These are phyloP conservation scores for Colletotrichum brevisporum DNA, from an alignment of 2,329 filamentous ascomycete genomes.

Conservation along the genomic window DNA sequence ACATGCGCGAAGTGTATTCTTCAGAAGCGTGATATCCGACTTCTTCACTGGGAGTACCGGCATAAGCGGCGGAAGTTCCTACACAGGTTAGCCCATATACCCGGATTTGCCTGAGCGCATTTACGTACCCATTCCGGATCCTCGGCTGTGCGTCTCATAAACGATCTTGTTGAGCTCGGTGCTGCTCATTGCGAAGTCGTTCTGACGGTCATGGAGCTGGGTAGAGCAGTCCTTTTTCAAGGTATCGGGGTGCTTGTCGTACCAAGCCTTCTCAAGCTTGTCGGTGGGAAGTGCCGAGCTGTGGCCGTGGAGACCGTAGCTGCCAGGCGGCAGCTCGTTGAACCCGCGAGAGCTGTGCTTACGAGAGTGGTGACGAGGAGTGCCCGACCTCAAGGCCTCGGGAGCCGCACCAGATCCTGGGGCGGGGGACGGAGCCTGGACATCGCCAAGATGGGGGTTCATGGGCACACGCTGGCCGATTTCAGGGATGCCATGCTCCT, in stretches of 20 bases:
- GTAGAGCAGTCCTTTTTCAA: conserved; percentile 79
- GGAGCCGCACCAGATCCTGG: conserved; percentile 60
- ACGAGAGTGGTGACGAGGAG: conserved; percentile 72
- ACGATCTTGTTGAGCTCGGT: conserved; percentile 94
- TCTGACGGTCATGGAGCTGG: conserved; percentile 68
- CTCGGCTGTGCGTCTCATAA: conserved; percentile 74
- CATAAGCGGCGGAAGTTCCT: conserved; percentile 75
- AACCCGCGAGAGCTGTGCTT: conserved; percentile 81
- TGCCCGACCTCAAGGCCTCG: conserved; percentile 53
- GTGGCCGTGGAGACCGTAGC: conserved; percentile 94
- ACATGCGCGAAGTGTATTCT: conserved; percentile 83
- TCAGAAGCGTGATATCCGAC: conserved; percentile 90
- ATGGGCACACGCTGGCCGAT: conserved; percentile 95
- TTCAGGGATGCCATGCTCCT: conserved; percentile 91
- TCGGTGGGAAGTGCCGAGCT: conserved; percentile 73
- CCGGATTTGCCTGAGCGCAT: neutral
- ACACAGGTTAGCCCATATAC: conserved; percentile 45
- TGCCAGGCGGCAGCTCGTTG: conserved; percentile 81
- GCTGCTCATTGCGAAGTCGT: conserved; percentile 88
- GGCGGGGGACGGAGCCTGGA: conserved; percentile 91
- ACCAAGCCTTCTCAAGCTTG: conserved; percentile 92
- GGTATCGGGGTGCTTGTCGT: conserved; percentile 90
- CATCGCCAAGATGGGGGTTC: conserved; percentile 92
- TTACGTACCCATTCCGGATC: conserved; percentile 64
- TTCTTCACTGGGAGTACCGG: conserved; percentile 89